Evolutionary conservation across 352 stramenopile genomes (phyloP), one percentile per base, ranked within the genome.

Genomic region (Hyaloperonospora brassicae): DNA sequence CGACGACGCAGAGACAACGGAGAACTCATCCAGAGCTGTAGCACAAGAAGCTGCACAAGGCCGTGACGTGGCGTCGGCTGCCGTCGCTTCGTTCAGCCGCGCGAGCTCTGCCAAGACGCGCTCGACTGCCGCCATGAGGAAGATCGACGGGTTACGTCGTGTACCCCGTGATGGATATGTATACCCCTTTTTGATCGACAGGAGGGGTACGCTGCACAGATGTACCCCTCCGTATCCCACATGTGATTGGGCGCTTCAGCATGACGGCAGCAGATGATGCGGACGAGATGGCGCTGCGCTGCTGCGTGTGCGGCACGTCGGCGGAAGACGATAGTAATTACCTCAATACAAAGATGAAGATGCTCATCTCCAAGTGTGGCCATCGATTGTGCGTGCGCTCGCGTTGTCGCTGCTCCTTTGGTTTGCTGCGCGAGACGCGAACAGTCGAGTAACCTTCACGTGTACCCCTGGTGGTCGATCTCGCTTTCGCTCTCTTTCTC

Each of bases 291-390:
- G 71, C 80, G 67, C 72, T 86, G 61, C 80, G 80, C 67, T 93
- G 84, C 79, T 93, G 84, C 71, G 84, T 93, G 36, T 94, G 84
- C 66, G 82, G 84, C 59, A 94, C 84, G 58, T 88, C 79, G 22
- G 69, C 69, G 30, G 81, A 94, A 52, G 82, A 93, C 52, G 82
- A 94, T 68, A 81, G 69, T 63, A 94, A 94, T 66, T 86, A 90
- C 59, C 78, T 94, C 53, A 94, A 94, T 67, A 94, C 82, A 17
- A 92, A 90, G 68, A 94, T 94, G 84, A 94, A 93, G 66, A 92
- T 94, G 78, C 81, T 91, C 55, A 94, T 94, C 65, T 93, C 84
- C 50, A 93, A 94, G 67, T 94, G 84, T 44, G 82, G 84, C 50
- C 84, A 94, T 55, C 82, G 82, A 66, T 93, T 91, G 84, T 94